Base-by-base conservation (phyloP, 2,329 filamentous ascomycete species). In the Neofusicoccum umdonicola region DNA sequence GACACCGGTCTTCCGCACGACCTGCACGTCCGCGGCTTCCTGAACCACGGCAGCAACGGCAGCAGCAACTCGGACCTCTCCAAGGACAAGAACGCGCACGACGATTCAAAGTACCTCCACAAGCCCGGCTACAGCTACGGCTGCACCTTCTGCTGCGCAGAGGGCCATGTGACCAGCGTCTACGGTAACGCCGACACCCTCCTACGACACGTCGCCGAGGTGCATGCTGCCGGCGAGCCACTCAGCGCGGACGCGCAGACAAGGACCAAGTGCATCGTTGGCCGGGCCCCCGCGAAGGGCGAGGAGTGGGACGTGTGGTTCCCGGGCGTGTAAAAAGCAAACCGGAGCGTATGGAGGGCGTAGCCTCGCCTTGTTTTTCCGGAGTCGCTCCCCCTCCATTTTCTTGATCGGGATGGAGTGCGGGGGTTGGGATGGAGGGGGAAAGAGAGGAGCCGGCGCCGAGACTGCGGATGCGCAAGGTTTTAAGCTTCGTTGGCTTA, bases 141-240 rank as follows among this genome's bases (percentile, higher is more conserved):
- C 1, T 79, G 77, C 62, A 62, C 77, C 8, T 69, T 79, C 57
- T 79, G 77, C 64, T 70, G 66, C 27, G 56, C 70, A 0, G 72
- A 77, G 62, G 71, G 71, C 2, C 72, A 67, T 6, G 71, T 72
- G 7, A 74, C 74, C 27, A 71, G 71, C 3, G 70, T 78, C 3
- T 78, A 73, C 68, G 76, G 76, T 1, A 74, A 73, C 56, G 73
- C 78, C 15, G 76, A 75, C 65, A 76, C 73, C 54, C 70, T 80
- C 27, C 75, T 80, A 72, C 73, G 72, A 54, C 78, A 80, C 67
- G 69, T 80, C 11, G 68, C 71, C 0, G 63, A 72, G 17, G 74
- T 73, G 41, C 79, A 80, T 69, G 72, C 70, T 13, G 66, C 70
- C 12, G 41, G 67, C 64, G 35, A 71, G 70, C 70, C 69, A 57